Evolutionary conservation across 2,329 filamentous ascomycete species (phyloP), one percentile per base, ranked within the genome.

Genomic region (Tolypocladium ovalisporum): DNA sequence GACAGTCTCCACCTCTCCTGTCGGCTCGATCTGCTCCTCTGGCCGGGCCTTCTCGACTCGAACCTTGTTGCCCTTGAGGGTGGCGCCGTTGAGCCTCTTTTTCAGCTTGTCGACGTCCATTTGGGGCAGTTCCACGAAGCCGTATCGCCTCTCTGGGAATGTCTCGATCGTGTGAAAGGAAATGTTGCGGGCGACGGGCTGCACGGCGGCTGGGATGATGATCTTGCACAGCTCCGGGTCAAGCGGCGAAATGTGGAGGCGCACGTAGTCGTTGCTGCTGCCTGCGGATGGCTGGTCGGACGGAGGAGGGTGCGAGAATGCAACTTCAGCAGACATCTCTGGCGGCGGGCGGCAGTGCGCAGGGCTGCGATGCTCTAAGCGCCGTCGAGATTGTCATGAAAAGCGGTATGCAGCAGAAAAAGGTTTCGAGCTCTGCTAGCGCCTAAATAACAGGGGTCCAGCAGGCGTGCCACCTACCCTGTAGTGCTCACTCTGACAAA

Each of bases 71-170:
- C 94, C 94, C 68, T 88, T 94, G 57, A 99, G 75, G 29, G 89
- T 87, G 2, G 87, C 83, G 36, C 93, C 93, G 76, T 96, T 89
- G 54, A 97, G 80, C 75, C 94, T 97, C 75, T 88, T 93, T 75
- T 86, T 90, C 56, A 97, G 74, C 71, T 91, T 96, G n/a, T 93
- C 88, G 12, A 93, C 94, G 62, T 96, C 91, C 72, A 84, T 82
- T 3, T 70, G 74, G 0, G 92, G 92, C 40, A 99, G 74, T 52
- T 95, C 91, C 59, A 97, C 78, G 74, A 89, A 99, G 57, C 93
- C 94, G 83, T 90, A 99, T 56, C 83, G 86, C 68, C 84, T 88
- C 63, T 99, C 94, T 17, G 93, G 93, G 62, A 96, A 96, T 0
- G 92, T 92, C 67, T 90, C 83, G 63, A 97, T 75, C 6, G 79